Percentiles rank a stretch among this genome's conserved stretches.
Conservation (phyloP, 2,329 filamentous ascomycete genomes). For the Colletotrichum lini region DNA sequence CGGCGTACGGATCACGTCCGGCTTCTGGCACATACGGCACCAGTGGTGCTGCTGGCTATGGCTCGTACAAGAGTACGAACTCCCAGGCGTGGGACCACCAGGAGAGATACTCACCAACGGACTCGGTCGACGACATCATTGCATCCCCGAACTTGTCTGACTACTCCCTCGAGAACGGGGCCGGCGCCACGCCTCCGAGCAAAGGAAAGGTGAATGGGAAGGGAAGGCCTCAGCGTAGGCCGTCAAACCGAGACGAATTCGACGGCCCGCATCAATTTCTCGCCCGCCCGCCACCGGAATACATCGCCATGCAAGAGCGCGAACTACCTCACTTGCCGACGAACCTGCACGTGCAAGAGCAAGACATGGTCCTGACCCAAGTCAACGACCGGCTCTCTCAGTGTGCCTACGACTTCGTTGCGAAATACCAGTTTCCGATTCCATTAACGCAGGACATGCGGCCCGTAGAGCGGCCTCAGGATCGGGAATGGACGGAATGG, state of each 20-base stretch:
- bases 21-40: slow-evolving; percentile 57
- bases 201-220: slow-evolving; percentile 65
- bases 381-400: slow-evolving; percentile 89
- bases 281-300: slow-evolving; percentile 78
- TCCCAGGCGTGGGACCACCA: slow-evolving; percentile 64
- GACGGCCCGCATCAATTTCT: slow-evolving; percentile 89
- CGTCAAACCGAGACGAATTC: slow-evolving; percentile 89
- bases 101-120: slow-evolving; percentile 68
- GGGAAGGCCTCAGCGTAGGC: slow-evolving; percentile 73
- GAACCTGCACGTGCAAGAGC: slow-evolving; percentile 86
- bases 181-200: slow-evolving; percentile 56
- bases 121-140: slow-evolving; percentile 72
- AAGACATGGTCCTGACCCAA: slow-evolving; percentile 83
- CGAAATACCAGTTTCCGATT: slow-evolving; percentile 92
- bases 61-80: slow-evolving; percentile 58
- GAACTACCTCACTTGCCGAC: slow-evolving; percentile 87
- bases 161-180: slow-evolving; percentile 69
- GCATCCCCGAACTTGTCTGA: slow-evolving; percentile 73
- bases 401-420: slow-evolving; percentile 91
- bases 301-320: slow-evolving; percentile 82
- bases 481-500: slow-evolving; percentile 94
- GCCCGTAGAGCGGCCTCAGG: slow-evolving; percentile 79
- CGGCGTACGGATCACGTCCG: slow-evolving; percentile 60
- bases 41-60: slow-evolving; percentile 47
- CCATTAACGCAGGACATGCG: slow-evolving; percentile 87